Evolutionary conservation across 2,329 filamentous ascomycete species (phyloP).

Genomic region (Metarhizium album): DNA sequence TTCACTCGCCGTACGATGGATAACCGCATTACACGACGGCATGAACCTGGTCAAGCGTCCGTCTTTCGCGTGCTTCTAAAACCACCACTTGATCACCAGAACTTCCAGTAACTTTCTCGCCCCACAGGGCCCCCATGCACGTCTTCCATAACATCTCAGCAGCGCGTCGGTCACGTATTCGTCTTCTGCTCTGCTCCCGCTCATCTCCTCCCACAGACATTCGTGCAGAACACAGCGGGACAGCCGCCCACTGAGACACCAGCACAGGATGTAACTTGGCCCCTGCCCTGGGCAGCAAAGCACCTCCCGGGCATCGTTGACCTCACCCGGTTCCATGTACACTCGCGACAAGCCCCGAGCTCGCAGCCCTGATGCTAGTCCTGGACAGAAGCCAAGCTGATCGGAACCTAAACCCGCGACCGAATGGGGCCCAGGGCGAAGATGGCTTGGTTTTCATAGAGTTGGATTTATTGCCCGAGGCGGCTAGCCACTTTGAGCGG

Average conservation of each 20-base stretch:
- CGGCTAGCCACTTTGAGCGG: slow-evolving; percentile 30
- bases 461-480: slow-evolving; percentile 32
- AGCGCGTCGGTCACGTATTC: slow-evolving; percentile 33
- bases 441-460: slow-evolving; percentile 34
- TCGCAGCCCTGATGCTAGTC: slow-evolving; percentile 4
- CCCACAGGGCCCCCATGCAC: slow-evolving; percentile 32
- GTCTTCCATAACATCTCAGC: slow-evolving; percentile 37
- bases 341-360: slow-evolving; percentile 23
- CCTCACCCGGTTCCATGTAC: slow-evolving; percentile 32
- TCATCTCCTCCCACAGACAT: too few relatives aligned
- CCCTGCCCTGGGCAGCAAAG: slow-evolving; percentile 42
- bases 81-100: slow-evolving; percentile 43
- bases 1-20: slow-evolving; percentile 21
- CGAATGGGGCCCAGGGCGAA: slow-evolving; percentile 33
- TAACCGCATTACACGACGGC: slow-evolving; percentile 27
- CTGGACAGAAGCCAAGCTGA: slow-evolving; percentile 12
- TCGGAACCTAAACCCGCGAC: slow-evolving; percentile 36
- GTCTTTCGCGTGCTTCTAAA: slow-evolving; percentile 43
- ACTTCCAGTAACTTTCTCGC: slow-evolving; percentile 36
- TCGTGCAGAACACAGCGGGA: background rate
- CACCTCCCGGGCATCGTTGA: slow-evolving; percentile 33
- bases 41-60: slow-evolving; percentile 39
- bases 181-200: background rate
- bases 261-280: slow-evolving; percentile 24
- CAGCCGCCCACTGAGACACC: background rate